Evolutionary conservation across 2,329 filamentous ascomycete species (phyloP).

Genomic region (Chaetomiaceae sp.): DNA sequence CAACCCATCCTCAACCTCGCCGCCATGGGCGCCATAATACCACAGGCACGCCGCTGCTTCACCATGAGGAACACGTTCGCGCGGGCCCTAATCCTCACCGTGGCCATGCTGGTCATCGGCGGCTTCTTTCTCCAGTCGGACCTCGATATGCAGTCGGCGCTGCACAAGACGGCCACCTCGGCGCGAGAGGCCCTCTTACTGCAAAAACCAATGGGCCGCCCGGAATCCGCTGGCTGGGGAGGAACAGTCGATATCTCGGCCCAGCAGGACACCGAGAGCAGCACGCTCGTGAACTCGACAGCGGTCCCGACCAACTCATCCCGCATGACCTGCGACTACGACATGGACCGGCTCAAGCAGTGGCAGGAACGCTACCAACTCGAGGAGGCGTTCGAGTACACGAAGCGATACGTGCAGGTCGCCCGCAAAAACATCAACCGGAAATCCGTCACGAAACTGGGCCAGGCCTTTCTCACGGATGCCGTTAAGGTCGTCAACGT

Average conservation of each 20-base stretch:
- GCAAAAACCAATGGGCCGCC: constrained; percentile 26
- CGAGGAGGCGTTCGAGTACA: constrained; percentile 49
- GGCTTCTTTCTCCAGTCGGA: constrained; percentile 39
- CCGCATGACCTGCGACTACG: constrained; percentile 46
- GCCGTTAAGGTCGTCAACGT: constrained; percentile 46
- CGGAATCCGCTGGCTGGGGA: constrained; percentile 12
- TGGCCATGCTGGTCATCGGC: constrained; percentile 40
- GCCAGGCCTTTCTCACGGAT: constrained; percentile 43
- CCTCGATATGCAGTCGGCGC: constrained; percentile 37
- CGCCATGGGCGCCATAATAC: constrained; percentile 20
- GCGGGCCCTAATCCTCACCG: constrained; percentile 41
- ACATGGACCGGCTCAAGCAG: constrained; percentile 41
- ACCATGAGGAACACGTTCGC: constrained; percentile 47
- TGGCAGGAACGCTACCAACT: constrained; percentile 45
- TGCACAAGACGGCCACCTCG: constrained; percentile 38
- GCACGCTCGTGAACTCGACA: constrained; percentile 48
- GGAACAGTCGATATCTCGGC: not conserved
- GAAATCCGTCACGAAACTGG: constrained; percentile 47
- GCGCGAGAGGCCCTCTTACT: constrained; percentile 30
- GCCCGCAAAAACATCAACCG: constrained; percentile 45
- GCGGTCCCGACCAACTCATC: constrained; percentile 30
- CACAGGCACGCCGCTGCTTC: constrained; percentile 37
- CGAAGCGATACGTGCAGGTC: constrained; percentile 51
- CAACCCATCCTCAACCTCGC: too few relatives aligned
- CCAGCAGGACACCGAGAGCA: constrained; percentile 5